Evolutionary conservation across 2,329 filamentous ascomycete species (phyloP), one percentile per base, ranked within the genome.

Genomic region (Talaromyces sp.): DNA sequence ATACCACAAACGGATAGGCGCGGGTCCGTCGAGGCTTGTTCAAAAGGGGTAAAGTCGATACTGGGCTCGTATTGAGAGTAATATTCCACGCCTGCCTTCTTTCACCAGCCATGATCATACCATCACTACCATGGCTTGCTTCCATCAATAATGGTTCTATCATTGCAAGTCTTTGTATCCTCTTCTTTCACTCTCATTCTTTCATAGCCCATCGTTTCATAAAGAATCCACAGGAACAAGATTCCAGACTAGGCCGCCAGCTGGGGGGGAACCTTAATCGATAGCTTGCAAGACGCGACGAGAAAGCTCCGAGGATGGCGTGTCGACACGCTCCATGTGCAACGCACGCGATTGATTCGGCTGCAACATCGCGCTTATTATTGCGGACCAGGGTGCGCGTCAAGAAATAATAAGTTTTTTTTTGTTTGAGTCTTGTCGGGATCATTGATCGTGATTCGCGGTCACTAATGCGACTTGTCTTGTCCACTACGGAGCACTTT

Each of bases 331-430:
- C 14, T 7, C 50, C 50, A 53, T 53, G 50, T 53, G 50, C 50
- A 30, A 53, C n/a, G 27, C 50, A 53, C 50, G 50, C 50, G 50
- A 30, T 14, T 53, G 50, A 53, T 53, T 53, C 50, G 50, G 16
- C 16, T 31, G 50, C 50, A 53, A 53, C 50, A 53, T 53, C 50
- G 50, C 50, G 50, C 50, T 53, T 53, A 31, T 47, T 47, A 47
- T 53, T 53, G 50, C 50, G 50, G 50, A 53, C 30, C 50, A 53
- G 50, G 27, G 50, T 27, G 18, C 44, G 50, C 14, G 16, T 30
- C 30, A 31, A 53, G 6, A 9, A 51, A 31, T 5, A 5, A 53
- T 10, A 4, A 5, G 4, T 47, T 14, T n/a, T 47, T 30, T 28
- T 18, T 47, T 47, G 44, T 47, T 18, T 27, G 44, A 27, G 4